Evolutionary conservation across 441 rosid species (phyloP).

Genomic region (Populus hybrid): DNA sequence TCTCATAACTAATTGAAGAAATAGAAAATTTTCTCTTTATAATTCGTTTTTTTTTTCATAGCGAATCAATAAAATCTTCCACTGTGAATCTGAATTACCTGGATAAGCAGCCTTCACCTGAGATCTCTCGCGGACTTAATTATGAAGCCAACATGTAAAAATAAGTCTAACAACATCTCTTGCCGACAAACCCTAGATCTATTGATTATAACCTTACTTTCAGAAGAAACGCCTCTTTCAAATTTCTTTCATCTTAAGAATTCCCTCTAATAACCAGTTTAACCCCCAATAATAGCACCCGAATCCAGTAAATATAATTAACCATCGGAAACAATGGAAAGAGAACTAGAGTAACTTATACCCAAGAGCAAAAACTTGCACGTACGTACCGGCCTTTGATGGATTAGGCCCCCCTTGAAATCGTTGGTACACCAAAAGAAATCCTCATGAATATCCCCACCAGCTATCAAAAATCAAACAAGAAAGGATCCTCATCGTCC

Average conservation of each 20-base stretch:
- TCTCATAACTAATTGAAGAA: not conserved
- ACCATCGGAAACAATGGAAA: not conserved
- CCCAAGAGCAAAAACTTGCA: not conserved
- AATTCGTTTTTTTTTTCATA: too few relatives aligned
- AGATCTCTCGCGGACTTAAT: not conserved
- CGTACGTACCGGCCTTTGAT: not conserved
- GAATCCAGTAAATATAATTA: not conserved
- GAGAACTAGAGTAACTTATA: not conserved
- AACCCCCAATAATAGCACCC: not conserved
- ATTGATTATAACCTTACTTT: not conserved
- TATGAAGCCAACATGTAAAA: not conserved
- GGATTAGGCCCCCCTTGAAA: not conserved
- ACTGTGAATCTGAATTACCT: not conserved
- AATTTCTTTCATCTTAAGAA: not conserved
- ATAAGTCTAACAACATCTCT: not conserved
- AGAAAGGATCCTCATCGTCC: conserved; percentile 66
- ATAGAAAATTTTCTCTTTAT: not conserved
- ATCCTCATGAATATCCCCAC: not conserved
- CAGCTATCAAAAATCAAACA: conserved; percentile 49
- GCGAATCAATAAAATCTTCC: not conserved
- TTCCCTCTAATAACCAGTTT: not conserved
- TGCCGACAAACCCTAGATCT: not conserved
- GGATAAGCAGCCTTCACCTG: not conserved
- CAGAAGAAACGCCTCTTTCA: not conserved
- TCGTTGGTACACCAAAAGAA: not conserved